These are phyloP conservation scores for Chalciporus pseudorubinellus DNA, from an alignment of 768 basidiomycete genomes.

Conservation along the genomic window DNA sequence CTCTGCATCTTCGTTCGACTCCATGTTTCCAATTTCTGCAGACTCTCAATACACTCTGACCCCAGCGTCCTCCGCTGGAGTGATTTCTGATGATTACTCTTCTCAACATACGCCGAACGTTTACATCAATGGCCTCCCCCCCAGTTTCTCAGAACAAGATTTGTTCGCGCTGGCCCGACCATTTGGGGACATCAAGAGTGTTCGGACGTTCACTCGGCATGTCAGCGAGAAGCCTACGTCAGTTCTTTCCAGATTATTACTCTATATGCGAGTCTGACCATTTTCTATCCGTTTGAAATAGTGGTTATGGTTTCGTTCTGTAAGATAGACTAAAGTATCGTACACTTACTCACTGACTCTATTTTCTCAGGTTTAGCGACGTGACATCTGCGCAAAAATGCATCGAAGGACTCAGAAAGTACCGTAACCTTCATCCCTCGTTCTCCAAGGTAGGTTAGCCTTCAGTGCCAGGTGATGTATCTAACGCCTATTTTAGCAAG, in stretches of 20 bases:
- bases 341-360: neutral
- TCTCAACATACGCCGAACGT: conserved; percentile 63
- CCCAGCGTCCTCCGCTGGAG: conserved; percentile 15
- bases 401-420: conserved; percentile 65
- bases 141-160: conserved; percentile 79
- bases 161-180: conserved; percentile 66
- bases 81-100: neutral
- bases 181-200: conserved; percentile 75
- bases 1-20: conserved; percentile 12
- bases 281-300: conserved; percentile 31
- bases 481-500: conserved; percentile 38
- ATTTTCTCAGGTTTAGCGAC: conserved; percentile 53
- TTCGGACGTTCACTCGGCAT: conserved; percentile 80
- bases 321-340: conserved; percentile 37
- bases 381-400: conserved; percentile 72
- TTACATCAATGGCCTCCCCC: conserved; percentile 85
- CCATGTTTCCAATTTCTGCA: conserved; percentile 6
- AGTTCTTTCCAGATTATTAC: conserved; percentile 18
- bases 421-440: conserved; percentile 79
- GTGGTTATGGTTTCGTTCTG: conserved; percentile 80
- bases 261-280: neutral
- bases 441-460: conserved; percentile 67
- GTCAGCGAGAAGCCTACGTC: conserved; percentile 67
- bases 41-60: conserved; percentile 14
- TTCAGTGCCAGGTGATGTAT: neutral